Conservation (phyloP, 192 early-diverging fungal genomes). For the Thamnidium elegans region DNA sequence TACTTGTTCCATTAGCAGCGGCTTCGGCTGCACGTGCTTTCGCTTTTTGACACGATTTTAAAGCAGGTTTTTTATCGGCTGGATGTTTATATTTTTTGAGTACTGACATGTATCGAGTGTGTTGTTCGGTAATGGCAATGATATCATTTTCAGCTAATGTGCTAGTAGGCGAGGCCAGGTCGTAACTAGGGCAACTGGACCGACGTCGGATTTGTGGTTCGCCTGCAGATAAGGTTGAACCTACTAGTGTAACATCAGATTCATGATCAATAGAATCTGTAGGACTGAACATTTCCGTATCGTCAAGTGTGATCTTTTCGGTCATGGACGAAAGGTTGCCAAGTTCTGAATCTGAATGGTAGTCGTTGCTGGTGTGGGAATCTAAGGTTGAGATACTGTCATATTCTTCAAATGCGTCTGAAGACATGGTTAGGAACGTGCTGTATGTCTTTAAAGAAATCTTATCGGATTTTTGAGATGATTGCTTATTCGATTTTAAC, state of each 20-base stretch:
- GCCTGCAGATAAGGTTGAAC: neutral
- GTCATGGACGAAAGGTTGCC: neutral
- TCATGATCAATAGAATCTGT: conserved; percentile 1
- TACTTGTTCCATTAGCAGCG: neutral
- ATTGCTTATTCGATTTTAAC: no score
- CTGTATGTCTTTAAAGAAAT: no score
- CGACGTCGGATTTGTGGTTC: neutral
- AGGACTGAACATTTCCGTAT: neutral
- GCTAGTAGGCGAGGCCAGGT: neutral
- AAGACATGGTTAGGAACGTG: no score
- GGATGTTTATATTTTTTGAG: conserved; percentile 6
- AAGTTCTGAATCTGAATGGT: neutral
- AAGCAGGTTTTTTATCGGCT: conserved; percentile 5
- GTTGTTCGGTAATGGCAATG: neutral
- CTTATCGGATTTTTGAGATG: no score
- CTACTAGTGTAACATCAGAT: conserved; percentile 10
- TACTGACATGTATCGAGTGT: neutral
- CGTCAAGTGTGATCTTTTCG: neutral
- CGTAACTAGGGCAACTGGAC: conserved; percentile 13
- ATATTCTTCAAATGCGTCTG: no score
- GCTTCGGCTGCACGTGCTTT: conserved; percentile 8
- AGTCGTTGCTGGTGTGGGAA: neutral
- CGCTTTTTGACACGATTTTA: conserved; percentile 5
- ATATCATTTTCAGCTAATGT: conserved; percentile 3
- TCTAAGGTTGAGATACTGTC: neutral